Percentiles rank a stretch among this genome's conserved stretches.
phyloP scores from a whole-genome alignment of 371 early-diverging fungal genomes.

The Mortierella sp. region DNA sequence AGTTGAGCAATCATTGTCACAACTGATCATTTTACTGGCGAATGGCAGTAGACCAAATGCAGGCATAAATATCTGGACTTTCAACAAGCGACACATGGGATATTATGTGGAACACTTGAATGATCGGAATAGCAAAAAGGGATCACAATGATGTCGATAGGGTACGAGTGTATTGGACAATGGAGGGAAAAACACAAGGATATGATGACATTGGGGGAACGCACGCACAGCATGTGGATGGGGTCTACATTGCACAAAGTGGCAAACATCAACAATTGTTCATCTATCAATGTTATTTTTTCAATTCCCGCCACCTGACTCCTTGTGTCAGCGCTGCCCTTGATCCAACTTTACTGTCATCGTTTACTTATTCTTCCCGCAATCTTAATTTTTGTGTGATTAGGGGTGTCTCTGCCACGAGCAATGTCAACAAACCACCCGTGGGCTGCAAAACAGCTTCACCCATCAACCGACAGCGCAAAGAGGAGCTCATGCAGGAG shows the following conservation, averaged over 20 bases:
- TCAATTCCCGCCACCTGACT: too few relatives aligned
- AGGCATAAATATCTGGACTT: too few relatives aligned
- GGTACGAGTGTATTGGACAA: too few relatives aligned
- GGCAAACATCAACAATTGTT: too few relatives aligned
- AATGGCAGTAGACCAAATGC: too few relatives aligned
- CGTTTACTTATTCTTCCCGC: slow-evolving; percentile 22
- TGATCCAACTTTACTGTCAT: not conserved
- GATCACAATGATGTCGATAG: too few relatives aligned
- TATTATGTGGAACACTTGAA: too few relatives aligned
- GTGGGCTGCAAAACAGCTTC: slow-evolving; percentile 21
- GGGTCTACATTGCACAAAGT: not conserved
- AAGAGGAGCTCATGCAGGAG: slow-evolving; percentile 42
- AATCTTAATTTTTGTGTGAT: slow-evolving; percentile 9
- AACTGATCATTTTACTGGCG: not conserved
- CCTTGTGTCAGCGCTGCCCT: not conserved
- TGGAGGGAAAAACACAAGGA: too few relatives aligned
- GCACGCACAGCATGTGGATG: not conserved
- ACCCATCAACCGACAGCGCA: slow-evolving; percentile 36
- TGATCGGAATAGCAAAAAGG: too few relatives aligned
- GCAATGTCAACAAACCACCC: slow-evolving; percentile 17
- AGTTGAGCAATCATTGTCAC: slow-evolving; percentile 24
- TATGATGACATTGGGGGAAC: not conserved
- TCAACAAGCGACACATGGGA: too few relatives aligned
- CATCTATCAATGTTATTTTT: too few relatives aligned
- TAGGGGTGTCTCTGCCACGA: slow-evolving; percentile 37